A percentile compares a stretch with the other conserved stretches of the same genome.
These are phyloP conservation scores for Diplodia corticola DNA, from an alignment of 2,329 filamentous ascomycete species.

Conservation along the genomic window DNA sequence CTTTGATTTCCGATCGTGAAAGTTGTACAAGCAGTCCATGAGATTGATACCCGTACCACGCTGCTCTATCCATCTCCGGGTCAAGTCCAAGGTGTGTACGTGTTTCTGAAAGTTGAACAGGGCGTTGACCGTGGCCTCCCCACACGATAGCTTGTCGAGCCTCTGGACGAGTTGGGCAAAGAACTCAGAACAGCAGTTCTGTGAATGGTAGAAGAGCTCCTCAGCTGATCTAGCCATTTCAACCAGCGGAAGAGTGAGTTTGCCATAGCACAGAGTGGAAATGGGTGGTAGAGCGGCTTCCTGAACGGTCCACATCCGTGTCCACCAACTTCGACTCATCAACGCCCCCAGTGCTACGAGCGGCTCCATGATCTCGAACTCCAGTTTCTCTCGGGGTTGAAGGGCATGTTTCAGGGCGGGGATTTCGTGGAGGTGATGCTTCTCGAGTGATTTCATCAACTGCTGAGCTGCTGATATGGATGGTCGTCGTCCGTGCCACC, in stretches of 20 bases:
- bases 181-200: neutral
- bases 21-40: neutral
- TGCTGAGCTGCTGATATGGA: neutral
- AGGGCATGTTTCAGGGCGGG: neutral
- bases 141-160: neutral
- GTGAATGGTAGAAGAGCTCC: neutral
- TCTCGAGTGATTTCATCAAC: neutral
- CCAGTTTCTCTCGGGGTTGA: neutral
- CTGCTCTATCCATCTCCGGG: neutral
- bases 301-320: neutral
- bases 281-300: neutral
- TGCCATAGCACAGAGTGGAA: neutral
- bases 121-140: neutral
- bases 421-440: neutral
- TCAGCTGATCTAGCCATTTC: neutral
- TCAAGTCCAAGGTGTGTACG: neutral
- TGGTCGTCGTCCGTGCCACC: neutral
- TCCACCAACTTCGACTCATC: neutral
- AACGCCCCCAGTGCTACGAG: neutral
- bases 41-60: neutral
- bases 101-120: neutral
- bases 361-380: neutral
- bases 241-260: neutral
- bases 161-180: neutral
- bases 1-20: neutral